A percentile compares a stretch with the other conserved stretches of the same genome.
These are phyloP conservation scores for Geoglossum glabrum DNA, from an alignment of 495 filamentous ascomycete species.

Conservation along the genomic window DNA sequence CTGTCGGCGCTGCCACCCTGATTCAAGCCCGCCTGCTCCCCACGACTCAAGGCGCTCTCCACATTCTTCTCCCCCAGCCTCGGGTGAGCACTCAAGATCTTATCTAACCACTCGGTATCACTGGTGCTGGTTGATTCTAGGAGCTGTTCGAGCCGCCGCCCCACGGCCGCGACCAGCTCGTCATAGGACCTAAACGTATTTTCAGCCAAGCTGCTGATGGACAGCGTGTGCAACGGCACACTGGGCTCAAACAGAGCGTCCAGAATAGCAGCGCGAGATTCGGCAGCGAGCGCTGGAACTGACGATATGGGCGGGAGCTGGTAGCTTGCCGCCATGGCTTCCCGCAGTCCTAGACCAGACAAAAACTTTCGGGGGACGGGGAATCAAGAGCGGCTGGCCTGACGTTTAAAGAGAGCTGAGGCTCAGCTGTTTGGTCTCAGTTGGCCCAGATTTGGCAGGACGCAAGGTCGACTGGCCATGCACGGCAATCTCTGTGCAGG, in stretches of 20 bases:
- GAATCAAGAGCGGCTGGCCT: background rate
- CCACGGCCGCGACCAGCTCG: slow-evolving; percentile 37
- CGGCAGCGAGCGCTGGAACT: slow-evolving; percentile 33
- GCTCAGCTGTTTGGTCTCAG: background rate
- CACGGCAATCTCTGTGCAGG: background rate
- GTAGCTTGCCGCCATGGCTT: background rate
- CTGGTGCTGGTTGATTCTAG: slow-evolving; percentile 27
- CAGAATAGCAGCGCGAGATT: slow-evolving; percentile 39
- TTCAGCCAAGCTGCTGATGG: slow-evolving; percentile 42
- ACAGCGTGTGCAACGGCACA: slow-evolving; percentile 48
- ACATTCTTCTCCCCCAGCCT: slow-evolving; percentile 63
- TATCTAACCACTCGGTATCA: slow-evolving; percentile 37
- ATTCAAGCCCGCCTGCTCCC: slow-evolving; percentile 63
- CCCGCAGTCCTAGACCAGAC: background rate
- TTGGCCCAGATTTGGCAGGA: background rate
- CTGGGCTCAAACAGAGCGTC: slow-evolving; percentile 81
- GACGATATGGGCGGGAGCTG: background rate
- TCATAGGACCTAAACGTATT: slow-evolving; percentile 40
- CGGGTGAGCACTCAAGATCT: slow-evolving; percentile 73
- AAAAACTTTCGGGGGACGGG: background rate
- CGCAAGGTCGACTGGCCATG: background rate
- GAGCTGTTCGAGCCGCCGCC: slow-evolving; percentile 32
- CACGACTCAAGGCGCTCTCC: slow-evolving; percentile 51
- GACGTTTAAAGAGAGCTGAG: slow-evolving; percentile 1
- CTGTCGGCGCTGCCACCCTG: slow-evolving; percentile 19